Conservation (phyloP, 768 basidiomycete species). For the Kockovaella imperatae region DNA sequence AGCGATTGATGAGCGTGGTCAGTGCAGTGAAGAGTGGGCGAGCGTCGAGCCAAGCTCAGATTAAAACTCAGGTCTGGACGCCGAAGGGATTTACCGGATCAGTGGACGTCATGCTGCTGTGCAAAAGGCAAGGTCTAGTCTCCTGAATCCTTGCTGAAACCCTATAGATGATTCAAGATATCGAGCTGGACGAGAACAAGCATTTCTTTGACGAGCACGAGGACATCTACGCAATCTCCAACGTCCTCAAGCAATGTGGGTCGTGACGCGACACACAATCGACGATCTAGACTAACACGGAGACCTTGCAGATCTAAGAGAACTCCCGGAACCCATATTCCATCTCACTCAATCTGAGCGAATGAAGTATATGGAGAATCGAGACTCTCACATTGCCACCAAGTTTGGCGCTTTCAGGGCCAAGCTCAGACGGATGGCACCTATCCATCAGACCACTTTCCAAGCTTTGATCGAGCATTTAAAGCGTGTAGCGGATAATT, state of each 20-base stretch:
- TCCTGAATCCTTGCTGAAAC: slow-evolving; percentile 2
- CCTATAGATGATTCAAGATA: slow-evolving; percentile 67
- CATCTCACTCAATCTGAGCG: slow-evolving; percentile 71
- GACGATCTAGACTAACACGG: slow-evolving; percentile 50
- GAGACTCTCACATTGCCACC: slow-evolving; percentile 67
- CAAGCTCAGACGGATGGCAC: slow-evolving; percentile 73
- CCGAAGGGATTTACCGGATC: slow-evolving; percentile 43
- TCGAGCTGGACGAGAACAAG: slow-evolving; percentile 69
- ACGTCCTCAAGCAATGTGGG: slow-evolving; percentile 59
- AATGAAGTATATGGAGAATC: slow-evolving; percentile 66
- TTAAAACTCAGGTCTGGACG: slow-evolving; percentile 25
- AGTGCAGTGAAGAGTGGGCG: slow-evolving; percentile 50
- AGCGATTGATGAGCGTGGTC: slow-evolving; percentile 67
- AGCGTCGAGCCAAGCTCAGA: not conserved
- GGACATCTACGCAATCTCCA: slow-evolving; percentile 75
- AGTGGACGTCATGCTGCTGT: slow-evolving; percentile 63
- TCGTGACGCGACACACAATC: not conserved
- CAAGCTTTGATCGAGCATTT: slow-evolving; percentile 76
- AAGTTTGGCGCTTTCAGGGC: slow-evolving; percentile 72
- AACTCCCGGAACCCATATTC: slow-evolving; percentile 84
- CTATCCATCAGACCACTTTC: slow-evolving; percentile 76
- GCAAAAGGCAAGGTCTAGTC: slow-evolving; percentile 55
- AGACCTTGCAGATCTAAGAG: slow-evolving; percentile 57
- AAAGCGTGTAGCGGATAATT: slow-evolving; percentile 57
- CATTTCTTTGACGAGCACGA: slow-evolving; percentile 69